phyloP scores from a whole-genome alignment of 345 rosid genomes.

The Hirschfeldia incana region DNA sequence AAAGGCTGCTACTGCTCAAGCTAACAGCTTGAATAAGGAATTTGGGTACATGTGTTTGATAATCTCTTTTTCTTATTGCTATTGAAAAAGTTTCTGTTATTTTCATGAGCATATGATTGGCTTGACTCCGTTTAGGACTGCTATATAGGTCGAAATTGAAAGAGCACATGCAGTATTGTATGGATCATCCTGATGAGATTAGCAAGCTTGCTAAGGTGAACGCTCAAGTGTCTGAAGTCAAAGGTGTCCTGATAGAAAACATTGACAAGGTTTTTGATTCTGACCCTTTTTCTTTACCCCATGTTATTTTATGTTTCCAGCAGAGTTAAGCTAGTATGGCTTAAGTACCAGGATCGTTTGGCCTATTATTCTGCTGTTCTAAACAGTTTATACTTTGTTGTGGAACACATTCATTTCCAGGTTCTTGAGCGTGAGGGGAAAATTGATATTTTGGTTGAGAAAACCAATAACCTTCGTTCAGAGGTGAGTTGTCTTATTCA shows the following conservation, averaged over 20 bases:
- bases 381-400: not conserved
- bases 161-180: conserved; percentile 93
- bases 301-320: not conserved
- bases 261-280: conserved; percentile 78
- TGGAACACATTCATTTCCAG: conserved; percentile 40
- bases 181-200: conserved; percentile 97
- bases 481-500: conserved; percentile 55
- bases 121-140: conserved; percentile 11
- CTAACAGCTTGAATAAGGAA: conserved; percentile 76
- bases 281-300: not conserved
- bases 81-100: not conserved
- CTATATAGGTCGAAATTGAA: conserved; percentile 72
- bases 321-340: not conserved
- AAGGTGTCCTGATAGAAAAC: conserved; percentile 98
- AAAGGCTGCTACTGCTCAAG: conserved; percentile 77
- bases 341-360: not conserved
- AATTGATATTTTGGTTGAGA: conserved; percentile 90
- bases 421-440: conserved; percentile 93
- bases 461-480: conserved; percentile 90
- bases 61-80: not conserved
- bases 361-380: not conserved
- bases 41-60: conserved; percentile 50
- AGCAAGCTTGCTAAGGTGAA: conserved; percentile 97
- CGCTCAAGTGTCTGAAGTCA: conserved; percentile 97
- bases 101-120: not conserved